phyloP scores from a whole-genome alignment of 1,284 basidiomycete genomes.

The Leccinum solheimii region DNA sequence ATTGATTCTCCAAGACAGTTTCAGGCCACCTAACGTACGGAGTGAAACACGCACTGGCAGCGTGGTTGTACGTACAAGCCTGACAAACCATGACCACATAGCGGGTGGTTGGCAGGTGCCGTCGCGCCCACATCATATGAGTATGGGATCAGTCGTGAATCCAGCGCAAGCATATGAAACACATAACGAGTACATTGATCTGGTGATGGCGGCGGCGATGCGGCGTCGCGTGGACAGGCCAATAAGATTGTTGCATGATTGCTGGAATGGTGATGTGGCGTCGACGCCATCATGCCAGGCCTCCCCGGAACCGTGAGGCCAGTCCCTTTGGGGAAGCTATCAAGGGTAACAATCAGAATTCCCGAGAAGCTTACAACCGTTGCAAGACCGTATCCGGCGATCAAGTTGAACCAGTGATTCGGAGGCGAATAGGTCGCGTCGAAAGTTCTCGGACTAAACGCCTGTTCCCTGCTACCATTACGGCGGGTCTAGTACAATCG shows the following conservation, averaged over 20 bases:
- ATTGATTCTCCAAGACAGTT: neutral
- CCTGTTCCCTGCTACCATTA: neutral
- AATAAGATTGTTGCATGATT: neutral
- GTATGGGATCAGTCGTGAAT: neutral
- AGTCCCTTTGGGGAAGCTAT: neutral
- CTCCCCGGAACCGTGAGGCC: no score
- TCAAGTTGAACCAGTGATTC: neutral
- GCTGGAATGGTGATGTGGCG: neutral
- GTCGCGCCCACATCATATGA: neutral
- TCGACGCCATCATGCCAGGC: no score
- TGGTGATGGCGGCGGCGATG: neutral
- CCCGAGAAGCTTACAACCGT: neutral
- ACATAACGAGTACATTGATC: neutral
- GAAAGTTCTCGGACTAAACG: neutral
- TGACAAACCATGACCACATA: neutral
- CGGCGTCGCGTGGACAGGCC: neutral
- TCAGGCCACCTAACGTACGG: neutral
- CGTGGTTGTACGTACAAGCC: neutral
- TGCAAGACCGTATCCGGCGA: neutral
- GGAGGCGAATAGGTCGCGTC: neutral
- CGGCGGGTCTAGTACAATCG: neutral
- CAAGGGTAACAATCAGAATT: neutral
- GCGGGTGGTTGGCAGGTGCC: neutral
- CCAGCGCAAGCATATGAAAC: neutral
- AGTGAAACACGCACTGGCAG: neutral